phyloP scores from a whole-genome alignment of 345 rosid species.

The Citrus australasica region DNA sequence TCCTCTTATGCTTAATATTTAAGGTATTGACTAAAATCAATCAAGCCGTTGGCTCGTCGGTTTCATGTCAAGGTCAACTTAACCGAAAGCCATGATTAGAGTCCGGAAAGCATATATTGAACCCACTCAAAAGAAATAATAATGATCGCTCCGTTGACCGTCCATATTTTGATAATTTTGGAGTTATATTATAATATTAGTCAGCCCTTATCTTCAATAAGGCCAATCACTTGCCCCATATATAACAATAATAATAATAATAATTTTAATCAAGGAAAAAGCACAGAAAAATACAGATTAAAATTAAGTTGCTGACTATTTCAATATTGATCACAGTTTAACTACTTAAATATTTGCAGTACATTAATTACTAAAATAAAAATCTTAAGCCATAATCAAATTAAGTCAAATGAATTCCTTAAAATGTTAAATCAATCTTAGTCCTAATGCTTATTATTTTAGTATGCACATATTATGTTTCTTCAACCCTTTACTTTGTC shows the following conservation, averaged over 20 bases:
- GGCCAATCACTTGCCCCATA: not conserved
- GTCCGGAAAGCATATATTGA: not conserved
- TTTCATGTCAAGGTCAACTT: not conserved
- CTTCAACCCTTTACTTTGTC: not conserved
- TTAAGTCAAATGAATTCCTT: not conserved
- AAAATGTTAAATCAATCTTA: not conserved
- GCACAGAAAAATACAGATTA: not conserved
- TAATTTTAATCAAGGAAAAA: not conserved
- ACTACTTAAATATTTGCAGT: not conserved
- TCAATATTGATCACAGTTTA: not conserved
- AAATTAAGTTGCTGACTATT: not conserved
- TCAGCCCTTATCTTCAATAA: not conserved
- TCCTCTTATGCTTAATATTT: not conserved
- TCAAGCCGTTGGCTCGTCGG: not conserved
- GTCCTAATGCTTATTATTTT: not conserved
- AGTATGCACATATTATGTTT: not conserved
- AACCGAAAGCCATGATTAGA: not conserved
- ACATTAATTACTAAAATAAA: not conserved
- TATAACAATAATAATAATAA: not conserved
- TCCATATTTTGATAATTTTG: not conserved
- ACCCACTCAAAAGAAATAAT: not conserved
- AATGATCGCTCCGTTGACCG: not conserved
- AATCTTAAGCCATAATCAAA: not conserved
- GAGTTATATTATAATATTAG: not conserved
- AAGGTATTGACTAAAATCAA: not conserved